Conservation (phyloP, 2,329 filamentous ascomycete genomes). For the Calycina herbarum region DNA sequence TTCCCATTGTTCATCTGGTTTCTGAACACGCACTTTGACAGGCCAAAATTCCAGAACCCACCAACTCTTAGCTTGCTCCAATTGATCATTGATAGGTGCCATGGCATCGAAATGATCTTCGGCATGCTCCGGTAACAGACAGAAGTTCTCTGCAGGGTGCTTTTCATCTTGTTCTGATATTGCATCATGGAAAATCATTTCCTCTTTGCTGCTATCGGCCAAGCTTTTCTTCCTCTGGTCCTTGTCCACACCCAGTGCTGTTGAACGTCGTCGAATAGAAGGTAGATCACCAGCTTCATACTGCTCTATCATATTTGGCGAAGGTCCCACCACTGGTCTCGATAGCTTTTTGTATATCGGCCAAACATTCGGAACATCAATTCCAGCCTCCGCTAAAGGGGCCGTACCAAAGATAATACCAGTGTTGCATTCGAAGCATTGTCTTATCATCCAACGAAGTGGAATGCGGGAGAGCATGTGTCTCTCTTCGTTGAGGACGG, state of each 20-base stretch:
- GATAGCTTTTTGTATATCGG: constrained; percentile 40
- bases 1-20: constrained; percentile 38
- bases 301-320: constrained; percentile 39
- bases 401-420: constrained; percentile 45
- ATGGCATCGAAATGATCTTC: constrained; percentile 47
- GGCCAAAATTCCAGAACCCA: constrained; percentile 47
- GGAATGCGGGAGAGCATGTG: constrained; percentile 47
- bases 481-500: constrained; percentile 42
- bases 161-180: constrained; percentile 28
- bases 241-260: constrained; percentile 31
- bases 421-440: constrained; percentile 48
- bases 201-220: not conserved
- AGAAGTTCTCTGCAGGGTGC: constrained; percentile 11
- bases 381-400: constrained; percentile 42
- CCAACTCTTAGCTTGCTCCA: constrained; percentile 42
- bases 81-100: constrained; percentile 44
- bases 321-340: constrained; percentile 39
- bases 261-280: constrained; percentile 37
- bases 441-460: constrained; percentile 49
- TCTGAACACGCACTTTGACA: constrained; percentile 41
- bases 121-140: constrained; percentile 41
- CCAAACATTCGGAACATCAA: constrained; percentile 45
- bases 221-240: not conserved
- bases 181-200: constrained; percentile 14
- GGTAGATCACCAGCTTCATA: constrained; percentile 39